phyloP scores from a whole-genome alignment of 169 alveolate genomes.

The Plasmodium gallinaceum region DNA sequence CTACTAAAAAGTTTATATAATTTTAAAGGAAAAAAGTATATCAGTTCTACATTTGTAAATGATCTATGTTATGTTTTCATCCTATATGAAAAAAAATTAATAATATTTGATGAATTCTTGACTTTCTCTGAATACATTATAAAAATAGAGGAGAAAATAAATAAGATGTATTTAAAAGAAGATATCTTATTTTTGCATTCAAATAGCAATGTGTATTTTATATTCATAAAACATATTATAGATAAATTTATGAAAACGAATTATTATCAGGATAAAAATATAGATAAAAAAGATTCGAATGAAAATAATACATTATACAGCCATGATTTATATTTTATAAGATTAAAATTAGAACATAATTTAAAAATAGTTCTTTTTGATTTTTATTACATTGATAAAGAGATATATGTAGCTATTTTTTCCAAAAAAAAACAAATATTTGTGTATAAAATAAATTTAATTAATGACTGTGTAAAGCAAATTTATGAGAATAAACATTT shows the following conservation, averaged over 20 bases:
- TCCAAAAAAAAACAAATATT: constrained; percentile 48
- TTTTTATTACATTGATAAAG: constrained; percentile 18
- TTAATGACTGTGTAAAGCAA: neutral
- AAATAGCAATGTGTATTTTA: constrained; percentile 41
- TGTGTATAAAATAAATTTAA: constrained; percentile 21
- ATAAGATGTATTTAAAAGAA: constrained; percentile 30
- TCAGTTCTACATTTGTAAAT: constrained; percentile 14
- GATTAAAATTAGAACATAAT: constrained; percentile 9
- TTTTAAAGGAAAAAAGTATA: constrained; percentile 46
- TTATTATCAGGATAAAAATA: too few species aligned
- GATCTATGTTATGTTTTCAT: constrained; percentile 38
- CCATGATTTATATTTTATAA: constrained; percentile 9
- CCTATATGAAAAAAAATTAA: constrained; percentile 20
- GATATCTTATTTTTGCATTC: constrained; percentile 30
- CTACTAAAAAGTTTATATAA: constrained; percentile 18
- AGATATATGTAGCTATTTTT: constrained; percentile 39
- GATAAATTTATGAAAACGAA: neutral
- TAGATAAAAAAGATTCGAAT: neutral
- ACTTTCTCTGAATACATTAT: neutral
- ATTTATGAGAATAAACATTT: neutral
- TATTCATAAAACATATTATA: neutral
- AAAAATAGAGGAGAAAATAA: constrained; percentile 37
- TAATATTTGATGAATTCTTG: constrained; percentile 40
- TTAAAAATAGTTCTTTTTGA: constrained; percentile 55
- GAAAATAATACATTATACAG: neutral